Base-by-base conservation (phyloP, 306 rosid species). In the Sicyos baderoa region DNA sequence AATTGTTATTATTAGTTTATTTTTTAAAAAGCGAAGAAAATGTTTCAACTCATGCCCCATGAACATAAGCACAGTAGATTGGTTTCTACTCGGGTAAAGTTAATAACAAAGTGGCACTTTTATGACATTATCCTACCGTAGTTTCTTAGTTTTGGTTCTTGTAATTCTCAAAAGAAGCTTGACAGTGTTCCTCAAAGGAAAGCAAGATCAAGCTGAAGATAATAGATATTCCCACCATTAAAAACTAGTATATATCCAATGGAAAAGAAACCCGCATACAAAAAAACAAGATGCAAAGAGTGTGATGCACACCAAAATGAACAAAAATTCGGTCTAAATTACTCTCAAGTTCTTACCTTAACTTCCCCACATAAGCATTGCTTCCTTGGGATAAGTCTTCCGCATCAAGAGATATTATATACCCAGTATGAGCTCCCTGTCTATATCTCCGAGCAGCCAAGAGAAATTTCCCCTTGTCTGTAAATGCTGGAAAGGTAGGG, bases 351-450 rank as follows among this genome's bases (percentile, higher is more conserved):
- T 5, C 74, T 80, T 80, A 90, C 99, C 96, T 88, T 76, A 94
- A 74, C 81, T 94, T 94, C 75, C 99, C 99, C 65, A 94, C 81
- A 75, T 90, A 90, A 57, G 99, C 99, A 79, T 94, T 94, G 83
- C 96, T 90, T 79, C 96, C 97, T 82, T 90, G 99, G 60, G 95
- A 90, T 62, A 90, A 62, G 81, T 88, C 99, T 67, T 87, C 92
- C 19, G 84, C 88, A 75, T 86, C 97, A 10, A 94, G 97, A 11
- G 99, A 94, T 77, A 94, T 88, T 76, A 90, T 89, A 81, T 88
- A 94, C 74, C 87, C 99, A 1, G 84, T 79, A 72, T 90, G 94
- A 32, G 99, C 87, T 63, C 99, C 97, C 57, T 82, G 84, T 82
- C 97, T 88, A 76, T 85, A 85, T 82, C 95, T 90, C 77, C 91